Conservation (phyloP, 2,329 filamentous ascomycete species). For the Xylariaceae sp. region DNA sequence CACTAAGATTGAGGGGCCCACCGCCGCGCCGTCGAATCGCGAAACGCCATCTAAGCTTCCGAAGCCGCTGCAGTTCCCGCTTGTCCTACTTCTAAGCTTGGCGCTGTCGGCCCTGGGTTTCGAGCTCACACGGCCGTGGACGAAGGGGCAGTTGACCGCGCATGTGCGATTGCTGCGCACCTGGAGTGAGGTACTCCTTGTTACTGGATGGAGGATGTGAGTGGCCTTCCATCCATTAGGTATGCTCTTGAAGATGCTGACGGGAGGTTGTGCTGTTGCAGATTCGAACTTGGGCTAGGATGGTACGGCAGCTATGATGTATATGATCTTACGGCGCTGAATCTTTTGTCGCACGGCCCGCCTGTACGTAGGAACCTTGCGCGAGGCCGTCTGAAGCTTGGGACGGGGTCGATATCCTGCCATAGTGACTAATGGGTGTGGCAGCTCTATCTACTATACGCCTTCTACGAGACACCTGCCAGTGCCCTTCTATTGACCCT, state of each 20-base stretch:
- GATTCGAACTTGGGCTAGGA: slow-evolving; percentile 68
- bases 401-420: slow-evolving; percentile 3
- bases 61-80: slow-evolving; percentile 51
- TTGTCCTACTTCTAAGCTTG: slow-evolving; percentile 59
- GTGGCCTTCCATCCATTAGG: slow-evolving; percentile 36
- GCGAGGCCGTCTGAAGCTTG: too few relatives aligned
- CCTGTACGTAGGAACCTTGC: slow-evolving; percentile 50
- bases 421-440: slow-evolving; percentile 2
- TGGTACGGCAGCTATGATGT: slow-evolving; percentile 79
- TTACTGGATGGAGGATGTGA: slow-evolving; percentile 59
- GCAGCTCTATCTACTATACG: slow-evolving; percentile 72
- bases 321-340: slow-evolving; percentile 67
- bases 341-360: slow-evolving; percentile 74
- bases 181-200: slow-evolving; percentile 61
- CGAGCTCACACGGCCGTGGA: slow-evolving; percentile 61
- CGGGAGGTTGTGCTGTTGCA: slow-evolving; percentile 51
- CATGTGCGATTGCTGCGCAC: slow-evolving; percentile 67
- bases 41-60: slow-evolving; percentile 43
- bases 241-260: slow-evolving; percentile 43
- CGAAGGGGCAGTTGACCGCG: slow-evolving; percentile 65
- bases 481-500: slow-evolving; percentile 64
- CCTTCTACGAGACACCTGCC: slow-evolving; percentile 74
- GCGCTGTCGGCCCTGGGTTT: slow-evolving; percentile 66
- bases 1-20: slow-evolving; percentile 32
- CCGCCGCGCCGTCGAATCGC: not conserved